Base-by-base conservation (phyloP, 2,329 filamentous ascomycete genomes). In the Dichotomopilus funicola region DNA sequence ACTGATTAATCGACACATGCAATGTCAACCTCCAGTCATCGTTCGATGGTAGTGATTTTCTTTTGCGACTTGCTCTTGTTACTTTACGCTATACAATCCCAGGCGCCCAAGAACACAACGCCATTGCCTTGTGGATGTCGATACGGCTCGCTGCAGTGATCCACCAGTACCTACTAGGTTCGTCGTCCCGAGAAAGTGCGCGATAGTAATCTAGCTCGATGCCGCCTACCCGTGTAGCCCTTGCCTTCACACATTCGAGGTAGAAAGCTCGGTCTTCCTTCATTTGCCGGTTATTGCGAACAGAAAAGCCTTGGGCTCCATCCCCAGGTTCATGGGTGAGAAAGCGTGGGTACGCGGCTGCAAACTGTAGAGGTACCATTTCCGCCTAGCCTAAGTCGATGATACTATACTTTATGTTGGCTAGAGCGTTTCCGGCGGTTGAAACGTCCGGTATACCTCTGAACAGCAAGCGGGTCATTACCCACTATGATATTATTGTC, bases 161-260 rank as follows among this genome's bases (percentile, higher is more conserved):
- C 35, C 35, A 49, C 46, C 46, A 49, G 35, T 49, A 49, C 46
- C 46, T 38, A 13, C 46, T 49, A 10, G 46, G 46, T 38, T 38
- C 46, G n/a, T 49, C 46, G 12, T 38, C n/a, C 12, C 46, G 46
- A 49, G 46, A 38, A 27, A 49, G 46, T 27, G n/a, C n/a, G 46
- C 46, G 46, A 27, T 49, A 49, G 35, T 49, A 49, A 49, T 49
- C 35, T 8, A 49, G 46, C 46, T 38, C 46, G 46, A 49, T 49
- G 34, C 46, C 46, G 46, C 46, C 46, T 36, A 38, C 46, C 46
- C 46, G 13, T 10, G 10, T 4, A 31, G 46, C 46, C n/a, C 46
- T 49, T 40, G n/a, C 31, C 34, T 27, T 49, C n/a, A 49, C 46
- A 13, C n/a, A 49, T 49, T 49, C 46, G 46, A 49, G 46, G 46